A percentile compares a stretch with the other conserved stretches of the same genome.
phyloP scores from a whole-genome alignment of 1,284 basidiomycete genomes.

The Ceratobasidium sp. region DNA sequence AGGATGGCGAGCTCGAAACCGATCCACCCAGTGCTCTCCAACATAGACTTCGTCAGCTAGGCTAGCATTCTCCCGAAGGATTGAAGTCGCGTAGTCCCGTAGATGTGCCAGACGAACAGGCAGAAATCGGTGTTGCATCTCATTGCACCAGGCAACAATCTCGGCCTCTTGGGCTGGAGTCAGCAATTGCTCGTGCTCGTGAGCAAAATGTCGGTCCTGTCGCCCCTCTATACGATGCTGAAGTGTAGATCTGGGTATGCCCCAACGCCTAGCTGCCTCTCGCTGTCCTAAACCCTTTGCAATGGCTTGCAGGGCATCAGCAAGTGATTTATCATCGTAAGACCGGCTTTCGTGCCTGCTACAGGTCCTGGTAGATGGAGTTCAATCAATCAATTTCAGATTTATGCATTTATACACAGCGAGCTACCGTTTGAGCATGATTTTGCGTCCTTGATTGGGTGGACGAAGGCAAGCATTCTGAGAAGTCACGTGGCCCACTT shows the following conservation, averaged over 20 bases:
- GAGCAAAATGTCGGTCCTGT: not conserved
- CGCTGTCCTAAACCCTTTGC: not conserved
- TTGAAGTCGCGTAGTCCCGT: not conserved
- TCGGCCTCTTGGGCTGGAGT: not conserved
- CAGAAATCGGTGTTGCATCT: conserved; percentile 9
- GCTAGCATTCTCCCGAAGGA: not conserved
- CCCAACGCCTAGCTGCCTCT: not conserved
- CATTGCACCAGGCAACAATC: not conserved
- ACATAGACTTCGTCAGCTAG: not conserved
- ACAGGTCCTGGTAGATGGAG: not conserved
- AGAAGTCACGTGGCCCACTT: conserved; percentile 15
- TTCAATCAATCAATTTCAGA: too few species aligned
- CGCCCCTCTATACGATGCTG: not conserved
- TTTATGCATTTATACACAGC: too few species aligned
- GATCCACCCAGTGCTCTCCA: conserved; percentile 22
- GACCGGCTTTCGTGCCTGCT: not conserved
- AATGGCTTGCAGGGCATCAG: not conserved
- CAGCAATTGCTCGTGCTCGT: not conserved
- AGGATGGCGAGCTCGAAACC: conserved; percentile 2
- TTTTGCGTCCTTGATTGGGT: not conserved
- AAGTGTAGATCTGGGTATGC: not conserved
- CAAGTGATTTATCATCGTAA: not conserved
- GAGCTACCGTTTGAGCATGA: not conserved
- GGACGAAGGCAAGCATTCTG: not conserved
- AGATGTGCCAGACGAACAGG: not conserved